These are phyloP conservation scores for Trypethelium eluteriae DNA, from an alignment of 495 filamentous ascomycete species.

Conservation along the genomic window DNA sequence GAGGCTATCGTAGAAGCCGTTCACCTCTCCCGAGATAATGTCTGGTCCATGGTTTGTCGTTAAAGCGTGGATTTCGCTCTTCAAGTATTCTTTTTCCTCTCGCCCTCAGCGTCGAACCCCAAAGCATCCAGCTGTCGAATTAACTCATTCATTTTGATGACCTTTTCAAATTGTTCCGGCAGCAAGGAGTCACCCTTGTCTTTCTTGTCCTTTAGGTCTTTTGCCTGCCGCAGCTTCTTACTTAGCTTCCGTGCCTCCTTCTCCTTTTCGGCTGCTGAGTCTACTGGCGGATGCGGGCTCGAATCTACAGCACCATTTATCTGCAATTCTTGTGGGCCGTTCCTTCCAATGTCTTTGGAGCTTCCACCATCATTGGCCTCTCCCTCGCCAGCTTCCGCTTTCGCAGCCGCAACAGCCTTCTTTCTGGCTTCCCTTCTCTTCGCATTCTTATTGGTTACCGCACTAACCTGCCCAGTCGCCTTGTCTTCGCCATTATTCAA, in stretches of 20 bases:
- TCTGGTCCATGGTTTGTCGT: neutral
- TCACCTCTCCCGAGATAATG: neutral
- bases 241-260: slow-evolving; percentile 89
- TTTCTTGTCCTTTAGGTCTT: slow-evolving; percentile 84
- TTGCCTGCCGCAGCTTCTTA: slow-evolving; percentile 92
- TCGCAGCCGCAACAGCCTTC: slow-evolving; percentile 59
- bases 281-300: slow-evolving; percentile 29
- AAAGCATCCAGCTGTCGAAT: slow-evolving; percentile 79
- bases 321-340: slow-evolving; percentile 30
- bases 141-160: slow-evolving; percentile 92
- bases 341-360: slow-evolving; percentile 35
- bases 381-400: slow-evolving; percentile 29
- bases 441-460: slow-evolving; percentile 75
- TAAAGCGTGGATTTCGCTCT: neutral
- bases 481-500: slow-evolving; percentile 47
- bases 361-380: slow-evolving; percentile 28
- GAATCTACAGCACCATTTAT: slow-evolving; percentile 29
- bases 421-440: slow-evolving; percentile 84
- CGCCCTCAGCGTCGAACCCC: slow-evolving; percentile 67
- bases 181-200: slow-evolving; percentile 72
- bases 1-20: no score
- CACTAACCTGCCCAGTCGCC: slow-evolving; percentile 33
- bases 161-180: slow-evolving; percentile 94
- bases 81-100: slow-evolving; percentile 35
- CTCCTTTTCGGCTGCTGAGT: slow-evolving; percentile 72